phyloP scores from a whole-genome alignment of 306 rosid genomes.

The Glycine tomentella region DNA sequence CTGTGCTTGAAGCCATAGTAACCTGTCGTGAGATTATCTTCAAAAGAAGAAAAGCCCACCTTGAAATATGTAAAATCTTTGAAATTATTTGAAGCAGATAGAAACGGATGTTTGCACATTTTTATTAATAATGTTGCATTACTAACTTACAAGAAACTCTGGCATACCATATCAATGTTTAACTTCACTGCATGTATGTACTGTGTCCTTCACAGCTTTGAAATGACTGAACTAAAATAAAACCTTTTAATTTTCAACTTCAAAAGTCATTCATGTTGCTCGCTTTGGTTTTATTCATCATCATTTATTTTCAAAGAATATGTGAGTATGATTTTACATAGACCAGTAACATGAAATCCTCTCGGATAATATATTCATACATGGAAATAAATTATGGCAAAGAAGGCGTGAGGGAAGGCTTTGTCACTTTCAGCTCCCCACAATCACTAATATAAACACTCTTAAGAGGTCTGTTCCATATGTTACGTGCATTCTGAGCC shows the following conservation, averaged over 20 bases:
- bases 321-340: constrained; percentile 47
- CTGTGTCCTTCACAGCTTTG: neutral
- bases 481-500: constrained; percentile 85
- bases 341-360: constrained; percentile 40
- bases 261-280: constrained; percentile 25
- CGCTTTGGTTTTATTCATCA: neutral
- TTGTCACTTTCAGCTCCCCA: constrained; percentile 85
- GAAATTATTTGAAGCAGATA: too few relatives aligned
- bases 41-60: too few relatives aligned
- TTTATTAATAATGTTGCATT: too few relatives aligned
- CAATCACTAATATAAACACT: constrained; percentile 85
- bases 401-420: constrained; percentile 85
- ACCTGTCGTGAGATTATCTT: too few relatives aligned
- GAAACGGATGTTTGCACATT: too few relatives aligned
- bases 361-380: constrained; percentile 3
- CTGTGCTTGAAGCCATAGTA: too few relatives aligned
- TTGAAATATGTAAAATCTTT: too few relatives aligned
- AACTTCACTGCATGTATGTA: too few relatives aligned
- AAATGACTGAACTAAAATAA: constrained; percentile 8
- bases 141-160: too few relatives aligned
- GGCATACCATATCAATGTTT: too few relatives aligned
- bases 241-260: neutral
- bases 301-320: constrained; percentile 38
- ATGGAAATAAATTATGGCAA: constrained; percentile 63
- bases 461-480: constrained; percentile 84